A percentile compares a stretch with the other conserved stretches of the same genome.
Evolutionary conservation across 164 flowering plant genomes (phyloP).

Genomic region (Vitis rupestris): DNA sequence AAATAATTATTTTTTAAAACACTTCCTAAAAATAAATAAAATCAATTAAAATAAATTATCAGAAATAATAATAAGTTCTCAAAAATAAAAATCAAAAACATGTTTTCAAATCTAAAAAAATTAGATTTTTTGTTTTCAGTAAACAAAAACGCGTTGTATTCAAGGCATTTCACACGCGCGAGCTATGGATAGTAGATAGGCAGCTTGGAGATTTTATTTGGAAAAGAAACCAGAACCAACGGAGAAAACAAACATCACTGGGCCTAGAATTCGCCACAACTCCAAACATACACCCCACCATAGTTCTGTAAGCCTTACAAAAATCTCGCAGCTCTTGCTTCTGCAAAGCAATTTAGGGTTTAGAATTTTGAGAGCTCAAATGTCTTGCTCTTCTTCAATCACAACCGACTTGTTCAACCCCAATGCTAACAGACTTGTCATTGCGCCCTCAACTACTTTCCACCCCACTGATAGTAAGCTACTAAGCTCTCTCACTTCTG

Average conservation of each 20-base stretch:
- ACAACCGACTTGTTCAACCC: conserved; percentile 33
- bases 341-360: neutral
- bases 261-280: conserved; percentile 37
- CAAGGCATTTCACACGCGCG: too few species aligned
- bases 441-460: conserved; percentile 16
- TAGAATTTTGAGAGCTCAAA: conserved; percentile 2
- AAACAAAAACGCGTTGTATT: too few species aligned
- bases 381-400: conserved; percentile 37
- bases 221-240: too few species aligned
- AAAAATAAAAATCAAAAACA: too few species aligned
- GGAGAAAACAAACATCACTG: neutral
- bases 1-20: too few species aligned
- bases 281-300: conserved; percentile 18
- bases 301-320: neutral
- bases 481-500: neutral
- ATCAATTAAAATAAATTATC: too few species aligned
- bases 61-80: too few species aligned
- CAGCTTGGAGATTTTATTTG: too few species aligned
- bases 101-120: too few species aligned
- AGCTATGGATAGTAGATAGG: too few species aligned
- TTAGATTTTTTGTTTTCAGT: too few species aligned
- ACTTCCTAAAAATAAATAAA: too few species aligned
- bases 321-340: conserved; percentile 5
- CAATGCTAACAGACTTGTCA: conserved; percentile 12
- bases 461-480: conserved; percentile 17